Base-by-base conservation (phyloP, 148 eudicot genomes). In the Linanthus parryae region DNA sequence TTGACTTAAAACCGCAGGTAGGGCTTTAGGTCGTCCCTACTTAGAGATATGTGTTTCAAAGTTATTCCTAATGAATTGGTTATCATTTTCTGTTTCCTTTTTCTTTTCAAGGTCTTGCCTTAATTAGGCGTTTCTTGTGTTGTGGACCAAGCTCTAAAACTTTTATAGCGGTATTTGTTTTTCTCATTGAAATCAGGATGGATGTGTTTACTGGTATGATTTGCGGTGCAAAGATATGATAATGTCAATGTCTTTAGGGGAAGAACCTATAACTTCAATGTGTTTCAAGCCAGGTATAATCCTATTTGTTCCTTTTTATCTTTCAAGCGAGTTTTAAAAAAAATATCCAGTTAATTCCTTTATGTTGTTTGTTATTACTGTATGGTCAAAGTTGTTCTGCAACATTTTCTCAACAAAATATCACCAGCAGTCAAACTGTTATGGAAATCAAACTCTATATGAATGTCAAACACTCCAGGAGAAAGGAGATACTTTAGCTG, bases 251-350 rank as follows among this genome's bases (percentile, higher is more conserved):
- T 65, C 78, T 65, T 68, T 84, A 24, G 85, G 83, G 5, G 55
- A 58, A 49, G 63, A 71, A 37, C 82, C 95, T 38, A 62, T 92
- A 57, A 62, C 99, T 42, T 88, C 99, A 23, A 51, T 92, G 52
- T 88, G 96, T 62, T 92, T 84, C 62, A 88, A 82, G 59, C 79
- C 77, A 67, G 99, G 99, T 83, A 38, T n/a, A n/a, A n/a, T n/a
- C n/a, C n/a, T n/a, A n/a, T 37, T 57, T 28, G 45, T 22, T 26
- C 22, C 20, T 21, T 33, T 6, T 22, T 49, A 41, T 2, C 55
- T 13, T 56, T 31, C 40, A 10, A 5, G 1, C n/a, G n/a, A n/a
- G n/a, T n/a, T n/a, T n/a, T n/a, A n/a, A n/a, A n/a, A n/a, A n/a
- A n/a, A n/a, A n/a, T n/a, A n/a, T n/a, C n/a, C n/a, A n/a, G n/a